phyloP scores from a whole-genome alignment of 257 asterid species.

The Apocynum venetum region DNA sequence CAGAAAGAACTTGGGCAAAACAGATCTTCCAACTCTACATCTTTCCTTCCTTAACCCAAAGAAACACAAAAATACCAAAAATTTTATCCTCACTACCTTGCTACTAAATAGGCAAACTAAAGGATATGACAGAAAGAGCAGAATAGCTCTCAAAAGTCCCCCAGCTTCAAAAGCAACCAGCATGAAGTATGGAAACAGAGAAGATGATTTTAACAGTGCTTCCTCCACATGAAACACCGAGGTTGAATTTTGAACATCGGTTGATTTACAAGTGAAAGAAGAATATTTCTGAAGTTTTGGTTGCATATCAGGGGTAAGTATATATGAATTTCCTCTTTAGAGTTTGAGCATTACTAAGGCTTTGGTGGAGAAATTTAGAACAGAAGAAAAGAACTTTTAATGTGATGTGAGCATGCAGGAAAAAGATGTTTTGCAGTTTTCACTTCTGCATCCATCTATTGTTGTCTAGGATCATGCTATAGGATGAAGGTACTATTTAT shows the following conservation, averaged over 20 bases:
- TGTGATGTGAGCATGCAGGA: conserved; percentile 22
- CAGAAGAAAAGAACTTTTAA: conserved; percentile 25
- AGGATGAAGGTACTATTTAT: conserved; percentile 13
- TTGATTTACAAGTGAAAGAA: conserved; percentile 8
- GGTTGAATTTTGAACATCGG: conserved; percentile 13
- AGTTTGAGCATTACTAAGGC: conserved; percentile 13
- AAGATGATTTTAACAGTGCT: conserved; percentile 27
- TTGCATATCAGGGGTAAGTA: conserved; percentile 17
- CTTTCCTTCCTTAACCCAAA: conserved; percentile 26
- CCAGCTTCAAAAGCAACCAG: conserved; percentile 43
- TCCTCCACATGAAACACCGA: conserved; percentile 33
- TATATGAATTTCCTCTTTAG: conserved; percentile 7
- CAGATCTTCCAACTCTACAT: conserved; percentile 25
- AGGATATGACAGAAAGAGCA: conserved; percentile 30
- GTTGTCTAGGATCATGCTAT: not conserved
- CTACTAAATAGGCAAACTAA: conserved; percentile 15
- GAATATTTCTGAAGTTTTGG: conserved; percentile 20
- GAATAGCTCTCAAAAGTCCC: conserved; percentile 24
- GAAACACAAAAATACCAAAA: conserved; percentile 34
- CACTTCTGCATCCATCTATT: conserved; percentile 7
- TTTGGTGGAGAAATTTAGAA: conserved; percentile 20
- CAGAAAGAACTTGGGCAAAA: conserved; percentile 34
- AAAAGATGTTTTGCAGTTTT: conserved; percentile 13
- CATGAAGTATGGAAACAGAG: conserved; percentile 35
- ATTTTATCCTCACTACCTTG: conserved; percentile 16